Evolutionary conservation across 2,329 filamentous ascomycete genomes (phyloP).

Genomic region (Penicillium griseofulvum): DNA sequence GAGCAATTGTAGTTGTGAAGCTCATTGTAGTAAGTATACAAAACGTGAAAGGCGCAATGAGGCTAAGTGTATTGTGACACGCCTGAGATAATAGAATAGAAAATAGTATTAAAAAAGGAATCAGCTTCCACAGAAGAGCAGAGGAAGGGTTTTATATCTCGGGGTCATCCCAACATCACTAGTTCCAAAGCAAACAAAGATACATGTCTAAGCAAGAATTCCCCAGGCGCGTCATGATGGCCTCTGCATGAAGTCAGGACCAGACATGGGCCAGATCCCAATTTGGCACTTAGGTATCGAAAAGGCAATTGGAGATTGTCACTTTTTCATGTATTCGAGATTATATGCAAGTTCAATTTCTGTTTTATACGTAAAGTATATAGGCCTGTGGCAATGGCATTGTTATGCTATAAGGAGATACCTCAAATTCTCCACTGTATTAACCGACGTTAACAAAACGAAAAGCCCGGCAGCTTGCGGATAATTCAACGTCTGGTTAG

Average conservation of each 20-base stretch:
- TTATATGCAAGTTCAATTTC: too few species aligned
- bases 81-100: background rate
- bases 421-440: too few species aligned
- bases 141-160: constrained; percentile 2
- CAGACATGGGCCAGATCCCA: constrained; percentile 2
- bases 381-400: too few species aligned
- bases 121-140: background rate
- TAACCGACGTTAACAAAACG: background rate
- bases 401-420: too few species aligned
- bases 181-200: constrained; percentile 10
- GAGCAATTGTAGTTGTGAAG: constrained; percentile 26
- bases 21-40: constrained; percentile 12
- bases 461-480: constrained; percentile 10
- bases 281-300: background rate
- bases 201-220: constrained; percentile 12
- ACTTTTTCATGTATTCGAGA: too few species aligned
- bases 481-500: background rate
- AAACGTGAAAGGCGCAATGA: background rate
- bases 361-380: too few species aligned
- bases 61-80: background rate
- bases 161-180: background rate
- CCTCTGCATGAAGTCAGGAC: constrained; percentile 22
- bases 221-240: constrained; percentile 34
- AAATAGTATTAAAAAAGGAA: too few species aligned
- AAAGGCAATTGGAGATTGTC: background rate